phyloP scores from a whole-genome alignment of 2,329 filamentous ascomycete genomes.

The Xylaria multiplex region DNA sequence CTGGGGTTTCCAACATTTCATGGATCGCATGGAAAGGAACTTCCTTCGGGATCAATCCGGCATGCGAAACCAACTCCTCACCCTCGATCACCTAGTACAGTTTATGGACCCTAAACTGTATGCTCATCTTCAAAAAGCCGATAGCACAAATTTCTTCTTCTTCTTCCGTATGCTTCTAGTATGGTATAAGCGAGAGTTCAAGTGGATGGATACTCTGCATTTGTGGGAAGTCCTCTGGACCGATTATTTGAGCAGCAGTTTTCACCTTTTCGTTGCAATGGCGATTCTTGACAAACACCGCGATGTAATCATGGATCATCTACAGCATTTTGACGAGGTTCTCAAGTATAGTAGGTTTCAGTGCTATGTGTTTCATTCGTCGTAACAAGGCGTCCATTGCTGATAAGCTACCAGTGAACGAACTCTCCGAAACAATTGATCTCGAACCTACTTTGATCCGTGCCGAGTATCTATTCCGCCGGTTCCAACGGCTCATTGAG shows the following conservation, averaged over 20 bases:
- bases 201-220: constrained; percentile 84
- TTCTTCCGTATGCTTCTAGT: constrained; percentile 99
- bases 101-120: constrained; percentile 97
- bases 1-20: constrained; percentile 95
- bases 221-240: constrained; percentile 97
- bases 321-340: constrained; percentile 95
- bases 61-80: constrained; percentile 91
- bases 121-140: constrained; percentile 85
- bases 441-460: constrained; percentile 85
- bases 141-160: constrained; percentile 99
- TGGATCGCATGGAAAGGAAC: constrained; percentile 98
- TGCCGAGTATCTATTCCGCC: constrained; percentile 87
- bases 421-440: constrained; percentile 92
- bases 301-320: constrained; percentile 94
- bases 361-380: neutral
- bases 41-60: constrained; percentile 95
- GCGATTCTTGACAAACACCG: constrained; percentile 95
- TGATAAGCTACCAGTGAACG: constrained; percentile 74
- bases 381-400: constrained; percentile 33
- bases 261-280: constrained; percentile 92
- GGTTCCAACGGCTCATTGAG: constrained; percentile 89
- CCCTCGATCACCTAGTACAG: constrained; percentile 93
- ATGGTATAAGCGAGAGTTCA: constrained; percentile 98
- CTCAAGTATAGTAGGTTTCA: constrained; percentile 85
- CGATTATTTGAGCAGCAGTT: constrained; percentile 86